Base-by-base conservation (phyloP, 2,329 filamentous ascomycete genomes). In the Ceratocystis cubensis region DNA sequence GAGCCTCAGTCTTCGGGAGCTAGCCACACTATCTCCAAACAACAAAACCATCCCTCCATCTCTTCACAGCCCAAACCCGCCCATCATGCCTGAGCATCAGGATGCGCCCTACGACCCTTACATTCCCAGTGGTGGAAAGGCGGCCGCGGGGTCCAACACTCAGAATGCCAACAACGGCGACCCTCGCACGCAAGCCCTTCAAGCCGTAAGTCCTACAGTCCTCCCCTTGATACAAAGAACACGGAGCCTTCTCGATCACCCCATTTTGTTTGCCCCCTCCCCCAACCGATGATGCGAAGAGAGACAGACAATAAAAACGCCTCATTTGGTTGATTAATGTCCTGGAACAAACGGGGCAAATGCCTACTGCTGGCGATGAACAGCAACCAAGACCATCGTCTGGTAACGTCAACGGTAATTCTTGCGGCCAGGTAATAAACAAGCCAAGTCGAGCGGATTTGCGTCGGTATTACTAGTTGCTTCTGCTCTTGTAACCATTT, bases 61-160 rank as follows among this genome's bases (percentile, higher is more conserved):
- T 64, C 22, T 64, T 53, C 59, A 66, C 22, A 61, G 61, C 28
- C 50, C 17, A 61, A 44, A 61, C 44, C 61, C 57, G 46, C 48
- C 57, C 72, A 77, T 70, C 72, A 84, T 84, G 82, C 77, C 82
- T 71, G 78, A 77, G 73, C 63, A 62, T 48, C 77, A 80, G 71
- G 80, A 82, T 68, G 78, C 81, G 74, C 89, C 89, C 71, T 95
- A 95, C 78, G 90, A 95, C 78, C 90, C 90, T 70, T 95, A 94
- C 79, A 92, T 93, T 76, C 90, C 90, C 74, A 84, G 83, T 75
- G 65, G 66, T 37, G 65, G 65, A n/a, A 62, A 67, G 44, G 76
- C 78, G 69, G 76, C 71, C 65, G 73, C 72, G 68, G 75, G 76
- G 68, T 72, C 74, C 71, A 59, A 59, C 28, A 37, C 56, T 59